Evolutionary conservation across 2,329 filamentous ascomycete species (phyloP).

Genomic region (Colletotrichum siamense): DNA sequence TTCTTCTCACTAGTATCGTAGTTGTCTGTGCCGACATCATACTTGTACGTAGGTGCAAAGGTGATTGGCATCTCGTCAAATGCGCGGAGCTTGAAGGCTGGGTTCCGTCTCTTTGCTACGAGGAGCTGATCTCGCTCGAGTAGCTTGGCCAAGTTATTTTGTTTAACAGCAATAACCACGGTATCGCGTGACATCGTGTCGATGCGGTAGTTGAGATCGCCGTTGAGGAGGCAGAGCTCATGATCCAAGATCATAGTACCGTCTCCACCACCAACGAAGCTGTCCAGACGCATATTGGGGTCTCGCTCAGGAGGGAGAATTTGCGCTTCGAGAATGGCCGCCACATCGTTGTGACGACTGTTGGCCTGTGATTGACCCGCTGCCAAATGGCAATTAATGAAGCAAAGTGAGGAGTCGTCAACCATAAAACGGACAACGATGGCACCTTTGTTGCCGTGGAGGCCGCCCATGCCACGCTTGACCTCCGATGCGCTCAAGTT

Average conservation of each 20-base stretch:
- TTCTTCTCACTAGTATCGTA: slow-evolving; percentile 97
- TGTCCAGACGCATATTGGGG: slow-evolving; percentile 71
- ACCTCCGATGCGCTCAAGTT: slow-evolving; percentile 83
- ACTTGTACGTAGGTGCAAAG: slow-evolving; percentile 97
- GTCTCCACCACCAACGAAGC: slow-evolving; percentile 90
- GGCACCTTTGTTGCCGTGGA: slow-evolving; percentile 96
- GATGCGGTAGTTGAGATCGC: slow-evolving; percentile 97
- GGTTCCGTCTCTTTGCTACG: slow-evolving; percentile 86
- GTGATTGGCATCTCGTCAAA: slow-evolving; percentile 92
- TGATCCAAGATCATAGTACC: slow-evolving; percentile 95
- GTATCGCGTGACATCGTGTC: slow-evolving; percentile 95
- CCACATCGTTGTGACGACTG: slow-evolving; percentile 90
- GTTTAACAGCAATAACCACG: slow-evolving; percentile 83
- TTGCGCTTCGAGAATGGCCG: slow-evolving; percentile 82
- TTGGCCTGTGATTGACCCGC: slow-evolving; percentile 91
- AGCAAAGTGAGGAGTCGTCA: slow-evolving; percentile 93
- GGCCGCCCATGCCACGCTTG: slow-evolving; percentile 93
- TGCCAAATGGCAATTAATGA: slow-evolving; percentile 96
- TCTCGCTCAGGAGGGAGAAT: slow-evolving; percentile 78
- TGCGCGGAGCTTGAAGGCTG: slow-evolving; percentile 83
- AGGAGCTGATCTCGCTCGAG: slow-evolving; percentile 94
- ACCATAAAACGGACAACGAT: slow-evolving; percentile 90
- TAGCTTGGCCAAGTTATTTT: slow-evolving; percentile 82
- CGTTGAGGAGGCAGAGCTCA: slow-evolving; percentile 95
- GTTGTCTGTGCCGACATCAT: slow-evolving; percentile 91